Evolutionary conservation across 805 yeast species (phyloP).

Genomic region (Teunomyces cretensis): DNA sequence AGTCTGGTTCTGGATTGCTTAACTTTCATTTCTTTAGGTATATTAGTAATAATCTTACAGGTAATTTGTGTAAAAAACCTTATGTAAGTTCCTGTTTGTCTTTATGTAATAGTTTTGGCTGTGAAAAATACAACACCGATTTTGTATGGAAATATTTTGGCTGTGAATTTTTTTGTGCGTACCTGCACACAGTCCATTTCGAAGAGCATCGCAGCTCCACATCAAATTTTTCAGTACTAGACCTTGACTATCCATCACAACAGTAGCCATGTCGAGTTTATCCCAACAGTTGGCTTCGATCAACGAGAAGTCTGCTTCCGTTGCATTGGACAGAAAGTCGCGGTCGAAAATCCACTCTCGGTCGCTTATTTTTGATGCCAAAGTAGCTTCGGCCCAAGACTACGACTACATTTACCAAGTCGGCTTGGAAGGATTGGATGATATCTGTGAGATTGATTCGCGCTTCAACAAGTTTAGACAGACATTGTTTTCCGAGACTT

Average conservation of each 20-base stretch:
- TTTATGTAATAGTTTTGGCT: no score
- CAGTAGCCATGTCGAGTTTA: slow-evolving; percentile 50
- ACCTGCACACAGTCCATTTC: neutral
- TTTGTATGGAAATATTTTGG: neutral
- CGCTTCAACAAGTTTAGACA: slow-evolving; percentile 68
- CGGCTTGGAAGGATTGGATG: slow-evolving; percentile 74
- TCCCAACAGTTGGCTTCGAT: slow-evolving; percentile 80
- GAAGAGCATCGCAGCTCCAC: slow-evolving; percentile 4
- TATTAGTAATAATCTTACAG: no score
- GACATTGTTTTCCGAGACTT: slow-evolving; percentile 80
- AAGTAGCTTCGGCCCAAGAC: slow-evolving; percentile 92
- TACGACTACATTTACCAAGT: slow-evolving; percentile 74
- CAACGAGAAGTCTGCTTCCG: slow-evolving; percentile 60
- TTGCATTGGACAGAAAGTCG: slow-evolving; percentile 81
- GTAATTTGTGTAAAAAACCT: no score
- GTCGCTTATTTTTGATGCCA: slow-evolving; percentile 82
- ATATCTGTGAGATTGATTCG: slow-evolving; percentile 68
- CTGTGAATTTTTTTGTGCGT: neutral
- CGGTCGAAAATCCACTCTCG: slow-evolving; percentile 86
- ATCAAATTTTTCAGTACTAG: slow-evolving; percentile 1
- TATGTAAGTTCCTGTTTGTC: no score
- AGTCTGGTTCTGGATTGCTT: slow-evolving; percentile 53
- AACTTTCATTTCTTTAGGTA: neutral
- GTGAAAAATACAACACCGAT: no score
- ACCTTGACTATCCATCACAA: neutral